These are phyloP conservation scores for Arxiozyma bovina DNA, from an alignment of 1,139 yeast species.

Conservation along the genomic window DNA sequence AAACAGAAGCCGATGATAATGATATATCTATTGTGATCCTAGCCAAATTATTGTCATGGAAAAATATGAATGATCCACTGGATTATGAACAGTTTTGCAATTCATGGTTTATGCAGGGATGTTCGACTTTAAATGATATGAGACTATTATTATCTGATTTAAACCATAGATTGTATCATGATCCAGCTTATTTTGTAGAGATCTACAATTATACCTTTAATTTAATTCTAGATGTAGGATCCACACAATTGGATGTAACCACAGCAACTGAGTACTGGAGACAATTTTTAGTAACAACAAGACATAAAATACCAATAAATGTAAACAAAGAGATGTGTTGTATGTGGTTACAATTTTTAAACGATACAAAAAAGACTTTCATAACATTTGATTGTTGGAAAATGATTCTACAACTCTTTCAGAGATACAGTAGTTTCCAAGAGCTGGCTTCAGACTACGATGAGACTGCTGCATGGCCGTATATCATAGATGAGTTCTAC, in stretches of 20 bases:
- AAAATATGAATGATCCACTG: constrained; percentile 15
- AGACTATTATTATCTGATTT: constrained; percentile 35
- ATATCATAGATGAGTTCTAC: constrained; percentile 73
- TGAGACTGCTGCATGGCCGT: constrained; percentile 87
- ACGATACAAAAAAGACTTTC: constrained; percentile 23
- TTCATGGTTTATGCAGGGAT: constrained; percentile 25
- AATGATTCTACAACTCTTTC: constrained; percentile 65
- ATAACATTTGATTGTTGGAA: constrained; percentile 75
- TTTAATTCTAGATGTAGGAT: constrained; percentile 52
- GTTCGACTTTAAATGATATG: constrained; percentile 43
- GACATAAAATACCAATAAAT: constrained; percentile 45
- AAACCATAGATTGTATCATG: constrained; percentile 32
- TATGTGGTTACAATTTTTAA: constrained; percentile 25
- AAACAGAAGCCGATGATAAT: constrained; percentile 42
- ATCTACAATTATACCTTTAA: constrained; percentile 67
- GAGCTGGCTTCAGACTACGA: constrained; percentile 52
- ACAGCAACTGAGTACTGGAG: constrained; percentile 74
- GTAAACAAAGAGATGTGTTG: constrained; percentile 37
- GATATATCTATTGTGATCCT: constrained; percentile 61
- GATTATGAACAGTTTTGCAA: constrained; percentile 24
- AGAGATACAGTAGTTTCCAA: constrained; percentile 41
- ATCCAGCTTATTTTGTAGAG: constrained; percentile 39
- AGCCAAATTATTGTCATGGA: constrained; percentile 51
- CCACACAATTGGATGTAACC: constrained; percentile 50
- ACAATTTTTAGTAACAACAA: constrained; percentile 40